Base-by-base conservation (phyloP, 441 rosid species). In the Hura crepitans region DNA sequence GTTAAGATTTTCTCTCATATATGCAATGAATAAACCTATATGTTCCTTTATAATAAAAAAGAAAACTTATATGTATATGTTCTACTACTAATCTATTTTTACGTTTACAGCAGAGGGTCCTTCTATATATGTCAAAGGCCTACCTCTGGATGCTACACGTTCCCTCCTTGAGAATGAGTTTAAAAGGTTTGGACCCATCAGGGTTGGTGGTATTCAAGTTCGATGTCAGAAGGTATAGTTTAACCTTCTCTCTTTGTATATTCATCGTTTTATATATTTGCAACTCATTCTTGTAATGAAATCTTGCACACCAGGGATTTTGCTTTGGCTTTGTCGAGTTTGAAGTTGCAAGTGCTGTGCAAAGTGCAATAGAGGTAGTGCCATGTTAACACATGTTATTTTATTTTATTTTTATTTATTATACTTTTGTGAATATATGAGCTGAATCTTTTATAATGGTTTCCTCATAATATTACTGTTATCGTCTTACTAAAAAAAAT, bases 321-420 rank as follows among this genome's bases (percentile, higher is more conserved):
- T 82, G 85, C 77, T 93, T 82, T 80, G 98, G 98, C 39, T 93
- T 93, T 62, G 97, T 93, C 71, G 97, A 93, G 81, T 93, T 89
- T 81, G 87, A 87, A 69, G 84, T 69, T 55, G 88, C 83, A 49
- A 84, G 82, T 78, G 87, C 97, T 15, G 96, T 86, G 54, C 91
- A 85, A 70, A 87, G 84, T 72, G 97, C 98, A 25, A 81, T 91
- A 65, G 91, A 88, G 98, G 98, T 93, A 74, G 56, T 0, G 47
- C 42, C 22, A 31, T 53, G 47, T 28, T 55, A 22, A 18, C 30
- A 12, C 15, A 46, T 53, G 6, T 10, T 23, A 0, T 45, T 0
- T 14, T 50, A 15, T 39, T 46, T 5, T 5, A 30, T 13, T 9
- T 5, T 56, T 42, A 11, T 6, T 10, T 23, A 2, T 25, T 61